Conservation (phyloP, 371 early-diverging fungal species). For the Mortierella sp. region DNA sequence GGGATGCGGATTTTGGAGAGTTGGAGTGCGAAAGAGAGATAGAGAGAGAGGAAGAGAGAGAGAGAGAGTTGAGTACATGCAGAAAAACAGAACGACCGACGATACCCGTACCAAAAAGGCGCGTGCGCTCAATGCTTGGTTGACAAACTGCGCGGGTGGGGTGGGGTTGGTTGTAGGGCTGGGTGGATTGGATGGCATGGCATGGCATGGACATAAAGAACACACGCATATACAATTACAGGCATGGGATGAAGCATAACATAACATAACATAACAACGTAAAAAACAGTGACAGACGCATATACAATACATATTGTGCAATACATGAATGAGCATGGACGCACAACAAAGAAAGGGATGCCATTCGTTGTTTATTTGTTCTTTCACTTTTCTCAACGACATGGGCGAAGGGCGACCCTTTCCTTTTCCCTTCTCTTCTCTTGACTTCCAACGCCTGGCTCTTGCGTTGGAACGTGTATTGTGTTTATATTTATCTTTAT, state of each 20-base stretch:
- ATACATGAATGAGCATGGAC: not conserved
- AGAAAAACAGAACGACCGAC: not conserved
- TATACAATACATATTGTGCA: not conserved
- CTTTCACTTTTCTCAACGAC: not conserved
- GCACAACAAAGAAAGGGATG: not conserved
- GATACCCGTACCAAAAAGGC: conserved; percentile 7
- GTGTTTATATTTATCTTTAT: not conserved
- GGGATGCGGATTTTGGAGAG: not conserved
- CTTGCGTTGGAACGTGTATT: not conserved
- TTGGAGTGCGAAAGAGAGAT: not conserved
- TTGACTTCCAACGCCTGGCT: not conserved
- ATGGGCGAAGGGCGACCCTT: not conserved
- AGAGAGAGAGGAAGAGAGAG: too few relatives aligned
- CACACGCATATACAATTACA: not conserved
- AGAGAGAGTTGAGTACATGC: conserved; percentile 4
- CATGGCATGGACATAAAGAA: not conserved
- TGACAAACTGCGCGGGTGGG: not conserved
- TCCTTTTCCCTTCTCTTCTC: not conserved
- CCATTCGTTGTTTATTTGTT: not conserved
- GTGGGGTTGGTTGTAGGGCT: not conserved
- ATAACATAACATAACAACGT: too few relatives aligned
- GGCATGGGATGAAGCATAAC: not conserved
- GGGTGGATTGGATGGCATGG: too few relatives aligned
- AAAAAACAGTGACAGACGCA: not conserved
- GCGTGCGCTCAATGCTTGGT: conserved; percentile 4